Evolutionary conservation across 148 eudicot genomes (phyloP), one percentile per base, ranked within the genome.

Genomic region (Rhododendron kiyosumense): DNA sequence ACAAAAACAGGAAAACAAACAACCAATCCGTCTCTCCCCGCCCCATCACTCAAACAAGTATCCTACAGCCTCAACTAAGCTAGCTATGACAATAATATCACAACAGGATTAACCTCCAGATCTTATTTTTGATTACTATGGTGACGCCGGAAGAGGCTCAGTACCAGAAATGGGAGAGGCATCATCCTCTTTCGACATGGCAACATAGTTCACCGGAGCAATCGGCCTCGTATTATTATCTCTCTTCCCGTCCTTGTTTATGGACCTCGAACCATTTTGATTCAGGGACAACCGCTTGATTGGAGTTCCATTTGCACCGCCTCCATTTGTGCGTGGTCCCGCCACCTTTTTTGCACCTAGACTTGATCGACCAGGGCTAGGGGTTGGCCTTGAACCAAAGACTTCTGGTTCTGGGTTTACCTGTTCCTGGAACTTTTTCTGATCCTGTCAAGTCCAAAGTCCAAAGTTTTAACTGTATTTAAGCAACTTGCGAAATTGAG

Each of bases 351-450:
- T 95, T n/a, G 91, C 85, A 22, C 94, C 91, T 15, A 85, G 86
- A 78, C 88, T 86, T 6, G 91, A 93, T 87, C 96, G 93, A 20
- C 92, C 95, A 20, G 99, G 99, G 41, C 76, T 71, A 71, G 76
- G 76, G 90, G 95, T 97, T 30, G 98, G 95, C 88, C 91, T 95
- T 86, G 96, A 84, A 20, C 92, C 93, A 43, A 95, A 95, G 13
- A 86, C 46, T 85, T 97, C 99, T 85, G 86, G 94, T 46, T 95
- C 97, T 17, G 94, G 87, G 88, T 78, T 84, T 77, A 89, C 24
- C 93, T 92, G 95, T 43, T 95, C 99, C 11, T 92, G 92, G 89
- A 93, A 93, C 92, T 97, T 97, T 91, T 95, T 97, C 87, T 92
- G 98, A 84, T 95, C 99, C 99, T 97, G 93, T 88, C 41, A 61